Conservation (phyloP, 306 rosid genomes). For the Sicyos edulis region DNA sequence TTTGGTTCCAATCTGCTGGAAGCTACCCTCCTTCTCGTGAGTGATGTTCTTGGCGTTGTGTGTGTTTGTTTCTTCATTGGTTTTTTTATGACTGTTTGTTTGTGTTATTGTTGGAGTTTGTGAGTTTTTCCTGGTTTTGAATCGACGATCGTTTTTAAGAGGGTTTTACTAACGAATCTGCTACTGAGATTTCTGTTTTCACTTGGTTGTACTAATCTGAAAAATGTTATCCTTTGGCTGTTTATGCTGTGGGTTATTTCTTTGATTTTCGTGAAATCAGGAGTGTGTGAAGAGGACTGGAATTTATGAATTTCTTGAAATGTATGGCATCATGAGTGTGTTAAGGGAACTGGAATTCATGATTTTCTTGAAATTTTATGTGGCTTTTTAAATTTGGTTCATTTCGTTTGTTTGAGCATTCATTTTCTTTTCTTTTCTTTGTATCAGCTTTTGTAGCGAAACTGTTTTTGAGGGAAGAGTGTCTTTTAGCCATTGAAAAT, state of each 20-base stretch:
- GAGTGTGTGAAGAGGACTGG: background rate
- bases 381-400: background rate
- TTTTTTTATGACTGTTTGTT: background rate
- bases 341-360: background rate
- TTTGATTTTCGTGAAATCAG: background rate
- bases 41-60: conserved; percentile 7
- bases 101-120: background rate
- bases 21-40: conserved; percentile 57
- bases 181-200: background rate
- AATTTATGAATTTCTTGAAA: background rate
- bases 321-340: background rate
- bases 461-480: conserved; percentile 32
- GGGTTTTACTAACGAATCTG: background rate
- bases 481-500: conserved; percentile 29
- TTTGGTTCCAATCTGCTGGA: conserved; percentile 47
- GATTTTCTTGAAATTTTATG: background rate
- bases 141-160: background rate
- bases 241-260: background rate
- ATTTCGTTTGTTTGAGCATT: background rate
- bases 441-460: conserved; percentile 43
- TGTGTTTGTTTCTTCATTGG: background rate
- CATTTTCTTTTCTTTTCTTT: background rate
- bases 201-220: background rate
- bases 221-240: background rate
- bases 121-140: background rate